Conservation (phyloP, 1,139 yeast genomes). For the Martiniozyma asiatica region DNA sequence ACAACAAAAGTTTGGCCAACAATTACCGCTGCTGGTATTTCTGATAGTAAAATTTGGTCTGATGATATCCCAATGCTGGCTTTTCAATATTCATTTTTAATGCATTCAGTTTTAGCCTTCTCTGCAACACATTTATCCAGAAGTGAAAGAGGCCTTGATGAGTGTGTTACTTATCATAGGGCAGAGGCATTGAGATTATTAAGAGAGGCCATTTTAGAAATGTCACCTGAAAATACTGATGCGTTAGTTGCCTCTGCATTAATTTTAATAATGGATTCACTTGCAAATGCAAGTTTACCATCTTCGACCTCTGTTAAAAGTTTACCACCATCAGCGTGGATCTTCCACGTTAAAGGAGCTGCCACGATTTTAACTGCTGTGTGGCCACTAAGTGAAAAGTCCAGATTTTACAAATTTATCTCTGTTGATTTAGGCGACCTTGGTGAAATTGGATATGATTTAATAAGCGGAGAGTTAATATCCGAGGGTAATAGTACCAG, state of each 20-base stretch:
- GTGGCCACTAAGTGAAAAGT: slow-evolving; percentile 79
- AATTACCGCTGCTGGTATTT: slow-evolving; percentile 82
- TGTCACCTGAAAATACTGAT: slow-evolving; percentile 77
- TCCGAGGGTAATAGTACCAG: slow-evolving; percentile 9
- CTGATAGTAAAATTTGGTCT: slow-evolving; percentile 80
- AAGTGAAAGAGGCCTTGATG: slow-evolving; percentile 65
- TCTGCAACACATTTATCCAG: slow-evolving; percentile 85
- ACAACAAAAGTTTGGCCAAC: slow-evolving; percentile 77
- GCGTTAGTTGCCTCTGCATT: slow-evolving; percentile 88
- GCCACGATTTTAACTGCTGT: slow-evolving; percentile 91
- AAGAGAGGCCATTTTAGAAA: slow-evolving; percentile 76
- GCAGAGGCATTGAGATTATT: slow-evolving; percentile 74
- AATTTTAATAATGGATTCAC: slow-evolving; percentile 78
- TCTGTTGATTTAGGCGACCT: slow-evolving; percentile 74
- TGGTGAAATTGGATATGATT: slow-evolving; percentile 62
- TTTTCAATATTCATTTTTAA: slow-evolving; percentile 75
- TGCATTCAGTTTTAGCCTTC: slow-evolving; percentile 85
- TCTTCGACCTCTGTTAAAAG: slow-evolving; percentile 45
- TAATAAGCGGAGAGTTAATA: slow-evolving; percentile 24
- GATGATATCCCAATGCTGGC: slow-evolving; percentile 81
- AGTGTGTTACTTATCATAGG: slow-evolving; percentile 75
- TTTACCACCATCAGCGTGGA: slow-evolving; percentile 90
- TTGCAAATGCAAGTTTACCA: slow-evolving; percentile 85
- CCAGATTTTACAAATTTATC: slow-evolving; percentile 61
- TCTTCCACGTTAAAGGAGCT: slow-evolving; percentile 93